Base-by-base conservation (phyloP, 768 basidiomycete genomes). In the Fistulinella prunicolor region DNA sequence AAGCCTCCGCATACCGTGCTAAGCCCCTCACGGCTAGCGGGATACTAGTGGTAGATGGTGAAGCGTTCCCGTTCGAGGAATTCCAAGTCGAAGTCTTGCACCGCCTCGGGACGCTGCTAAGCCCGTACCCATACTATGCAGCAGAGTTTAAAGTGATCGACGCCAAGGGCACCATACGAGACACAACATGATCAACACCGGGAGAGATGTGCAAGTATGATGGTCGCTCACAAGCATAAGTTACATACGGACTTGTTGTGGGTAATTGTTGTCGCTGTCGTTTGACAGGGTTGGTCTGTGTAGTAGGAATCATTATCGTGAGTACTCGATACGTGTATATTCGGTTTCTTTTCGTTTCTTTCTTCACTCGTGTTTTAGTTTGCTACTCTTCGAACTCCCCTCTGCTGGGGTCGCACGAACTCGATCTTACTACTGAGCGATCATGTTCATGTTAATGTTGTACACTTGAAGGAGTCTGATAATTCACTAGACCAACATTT, bases 1-100 rank as follows among this genome's bases (percentile, higher is more conserved):
- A 90, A 64, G 86, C 81, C 3, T 69, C 79, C 45, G 83, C 87
- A 5, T 89, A 89, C 63, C 79, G 86, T 20, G 73, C 89, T 24
- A 83, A 81, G 60, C 84, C 87, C 5, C 67, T 80, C 24, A 59
- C 71, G 3, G 44, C 69, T 3, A 72, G 79, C 26, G 85, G 85
- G 2, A 68, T 70, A 55, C 59, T 93, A 16, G 72, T 85, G 13
- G 73, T 94, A 16, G 92, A 94, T 55, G 92, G 92, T 8, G 92
- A 94, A 67, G 58, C 69, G 5, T 85, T 79, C 57, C 86, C 86
- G 9, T 86, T 87, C 54, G 75, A 82, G 60, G 80, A 83, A 58
- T 92, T 80, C 60, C 78, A 87, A 55, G 81, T 93, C 3, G 88
- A 92, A 64, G 82, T 86, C 9, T 82, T 89, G 56, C 73, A 70